Evolutionary conservation across 768 basidiomycete species (phyloP).

Genomic region (Auricularia auricula-judae): DNA sequence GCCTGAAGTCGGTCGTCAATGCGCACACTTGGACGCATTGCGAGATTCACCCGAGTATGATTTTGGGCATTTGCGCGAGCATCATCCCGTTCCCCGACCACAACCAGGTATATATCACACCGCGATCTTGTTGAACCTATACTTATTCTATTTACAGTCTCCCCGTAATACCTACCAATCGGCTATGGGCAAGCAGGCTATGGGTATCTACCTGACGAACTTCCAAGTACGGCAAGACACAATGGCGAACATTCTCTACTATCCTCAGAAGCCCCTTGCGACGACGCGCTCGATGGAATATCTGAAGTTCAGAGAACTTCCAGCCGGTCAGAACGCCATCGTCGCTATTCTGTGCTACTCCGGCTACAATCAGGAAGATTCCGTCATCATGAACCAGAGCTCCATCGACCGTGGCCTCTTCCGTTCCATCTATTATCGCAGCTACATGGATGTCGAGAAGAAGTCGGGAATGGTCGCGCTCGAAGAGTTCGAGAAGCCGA

Average conservation of each 20-base stretch:
- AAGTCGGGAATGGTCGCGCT: slow-evolving; percentile 83
- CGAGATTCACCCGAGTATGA: slow-evolving; percentile 99
- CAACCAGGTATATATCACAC: slow-evolving; percentile 62
- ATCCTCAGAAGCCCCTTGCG: slow-evolving; percentile 97
- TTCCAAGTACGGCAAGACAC: slow-evolving; percentile 99
- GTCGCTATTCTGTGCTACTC: slow-evolving; percentile 98
- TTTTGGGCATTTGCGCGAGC: slow-evolving; percentile 94
- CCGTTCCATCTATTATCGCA: slow-evolving; percentile 96
- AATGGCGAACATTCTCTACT: slow-evolving; percentile 99
- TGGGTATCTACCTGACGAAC: slow-evolving; percentile 98
- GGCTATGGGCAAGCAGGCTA: slow-evolving; percentile 99
- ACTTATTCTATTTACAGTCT: slow-evolving; percentile 42
- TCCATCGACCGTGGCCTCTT: slow-evolving; percentile 97
- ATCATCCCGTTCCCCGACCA: slow-evolving; percentile 99
- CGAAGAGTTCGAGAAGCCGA: slow-evolving; percentile 96
- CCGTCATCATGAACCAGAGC: slow-evolving; percentile 99
- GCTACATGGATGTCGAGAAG: slow-evolving; percentile 98
- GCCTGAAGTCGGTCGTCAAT: slow-evolving; percentile 74
- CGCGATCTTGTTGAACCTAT: neutral
- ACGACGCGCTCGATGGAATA: slow-evolving; percentile 99
- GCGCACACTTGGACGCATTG: slow-evolving; percentile 97
- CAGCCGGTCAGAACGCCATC: slow-evolving; percentile 98
- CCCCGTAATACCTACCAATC: slow-evolving; percentile 99
- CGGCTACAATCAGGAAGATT: slow-evolving; percentile 99
- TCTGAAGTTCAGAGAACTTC: slow-evolving; percentile 94